Percentiles rank a stretch among this genome's conserved stretches.
phyloP scores from a whole-genome alignment of 78 protist species.

The Pelomyxa schiedti region DNA sequence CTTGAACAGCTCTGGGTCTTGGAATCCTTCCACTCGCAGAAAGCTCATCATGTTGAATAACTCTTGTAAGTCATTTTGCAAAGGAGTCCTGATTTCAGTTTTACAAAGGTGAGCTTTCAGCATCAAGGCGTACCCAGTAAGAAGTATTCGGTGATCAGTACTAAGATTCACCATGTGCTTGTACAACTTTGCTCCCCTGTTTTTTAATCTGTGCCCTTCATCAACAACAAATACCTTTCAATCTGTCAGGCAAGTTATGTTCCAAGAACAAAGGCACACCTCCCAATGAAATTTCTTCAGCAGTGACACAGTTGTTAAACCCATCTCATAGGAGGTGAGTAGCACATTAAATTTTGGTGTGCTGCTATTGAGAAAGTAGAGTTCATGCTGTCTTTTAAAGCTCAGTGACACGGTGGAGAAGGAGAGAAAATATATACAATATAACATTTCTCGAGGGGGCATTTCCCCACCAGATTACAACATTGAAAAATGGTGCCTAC shows the following conservation, averaged over 20 bases:
- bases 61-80: slow-evolving; percentile 77
- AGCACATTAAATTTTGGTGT: slow-evolving; percentile 60
- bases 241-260: no score
- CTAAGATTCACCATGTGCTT: slow-evolving; percentile 26
- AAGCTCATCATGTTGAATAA: slow-evolving; percentile 80
- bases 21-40: slow-evolving; percentile 53
- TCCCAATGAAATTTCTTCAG: slow-evolving; percentile 55
- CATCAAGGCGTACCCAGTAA: no score
- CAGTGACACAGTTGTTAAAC: slow-evolving; percentile 17
- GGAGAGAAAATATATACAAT: no score
- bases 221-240: slow-evolving; percentile 76
- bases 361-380: slow-evolving; percentile 8
- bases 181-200: slow-evolving; percentile 46
- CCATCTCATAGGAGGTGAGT: slow-evolving; percentile 78
- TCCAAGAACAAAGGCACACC: no score
- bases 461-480: slow-evolving; percentile 30
- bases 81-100: no score
- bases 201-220: slow-evolving; percentile 85
- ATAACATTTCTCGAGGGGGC: slow-evolving; percentile 25
- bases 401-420: no score
- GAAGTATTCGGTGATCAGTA: slow-evolving; percentile 27
- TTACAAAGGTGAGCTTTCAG: no score
- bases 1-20: slow-evolving; percentile 17
- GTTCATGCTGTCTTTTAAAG: no score
- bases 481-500: slow-evolving; percentile 82